These are phyloP conservation scores for Dendrobium nobile DNA, from an alignment of 106 monocot genomes.

Conservation along the genomic window DNA sequence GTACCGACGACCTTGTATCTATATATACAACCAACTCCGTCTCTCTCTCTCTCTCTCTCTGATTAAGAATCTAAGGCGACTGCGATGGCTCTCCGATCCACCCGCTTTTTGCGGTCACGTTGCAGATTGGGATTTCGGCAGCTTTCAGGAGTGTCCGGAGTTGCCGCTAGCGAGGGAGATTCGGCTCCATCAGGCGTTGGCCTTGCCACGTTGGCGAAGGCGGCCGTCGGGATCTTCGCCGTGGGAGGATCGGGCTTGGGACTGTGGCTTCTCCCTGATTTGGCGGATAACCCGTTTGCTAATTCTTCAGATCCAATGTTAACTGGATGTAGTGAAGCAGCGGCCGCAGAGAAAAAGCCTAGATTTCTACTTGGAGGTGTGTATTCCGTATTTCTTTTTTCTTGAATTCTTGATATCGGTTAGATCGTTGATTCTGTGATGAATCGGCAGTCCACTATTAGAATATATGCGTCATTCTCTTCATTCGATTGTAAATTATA, in stretches of 20 bases:
- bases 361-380: constrained; percentile 51
- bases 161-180: background rate
- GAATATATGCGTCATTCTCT: background rate
- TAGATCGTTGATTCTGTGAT: background rate
- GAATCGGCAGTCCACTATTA: background rate
- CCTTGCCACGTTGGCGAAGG: background rate
- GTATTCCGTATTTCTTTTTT: background rate
- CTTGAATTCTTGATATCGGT: background rate
- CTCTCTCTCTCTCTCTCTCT: background rate
- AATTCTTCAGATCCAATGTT: constrained; percentile 6
- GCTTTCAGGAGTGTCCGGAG: background rate
- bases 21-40: background rate
- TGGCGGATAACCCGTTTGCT: constrained; percentile 1
- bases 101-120: background rate
- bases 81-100: constrained; percentile 3
- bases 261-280: constrained; percentile 6
- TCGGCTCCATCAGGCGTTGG: background rate
- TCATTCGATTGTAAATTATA: background rate
- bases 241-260: constrained; percentile 17
- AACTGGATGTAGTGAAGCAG: background rate
- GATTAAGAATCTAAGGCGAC: background rate
- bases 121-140: constrained; percentile 3
- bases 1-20: background rate
- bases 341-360: constrained; percentile 13
- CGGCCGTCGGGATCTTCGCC: constrained; percentile 16